Conservation (phyloP, 2,329 filamentous ascomycete genomes). For the Plectosphaerella plurivora region DNA sequence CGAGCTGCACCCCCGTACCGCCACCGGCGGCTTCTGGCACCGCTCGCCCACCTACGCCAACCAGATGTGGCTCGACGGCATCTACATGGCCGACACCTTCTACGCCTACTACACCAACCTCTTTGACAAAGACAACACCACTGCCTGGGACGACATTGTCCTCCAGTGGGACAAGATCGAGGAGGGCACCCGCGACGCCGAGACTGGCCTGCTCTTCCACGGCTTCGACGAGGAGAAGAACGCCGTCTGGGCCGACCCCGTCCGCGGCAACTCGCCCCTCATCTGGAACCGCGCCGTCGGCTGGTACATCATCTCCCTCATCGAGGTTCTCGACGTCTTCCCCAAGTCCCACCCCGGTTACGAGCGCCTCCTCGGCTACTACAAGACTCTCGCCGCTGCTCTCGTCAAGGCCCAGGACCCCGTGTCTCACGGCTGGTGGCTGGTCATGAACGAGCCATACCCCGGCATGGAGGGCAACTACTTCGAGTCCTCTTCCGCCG, state of each 20-base stretch:
- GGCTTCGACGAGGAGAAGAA: constrained; percentile 47
- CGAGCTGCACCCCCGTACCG: constrained; percentile 43
- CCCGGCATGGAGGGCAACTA: constrained; percentile 49
- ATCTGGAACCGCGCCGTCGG: constrained; percentile 49
- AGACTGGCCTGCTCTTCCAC: constrained; percentile 42
- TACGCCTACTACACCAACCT: constrained; percentile 33
- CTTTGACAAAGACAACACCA: constrained; percentile 30
- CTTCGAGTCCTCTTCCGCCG: constrained; percentile 54
- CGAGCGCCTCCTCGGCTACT: constrained; percentile 30
- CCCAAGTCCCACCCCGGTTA: constrained; percentile 30
- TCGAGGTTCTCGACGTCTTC: constrained; percentile 44
- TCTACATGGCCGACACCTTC: constrained; percentile 44
- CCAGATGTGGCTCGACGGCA: constrained; percentile 56
- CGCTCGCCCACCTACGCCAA: constrained; percentile 36
- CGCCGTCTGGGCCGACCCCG: constrained; percentile 45
- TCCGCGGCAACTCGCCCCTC: constrained; percentile 44
- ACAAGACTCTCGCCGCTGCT: constrained; percentile 33
- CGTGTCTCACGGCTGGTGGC: constrained; percentile 48
- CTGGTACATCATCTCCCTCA: constrained; percentile 49
- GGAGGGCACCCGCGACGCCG: constrained; percentile 30
- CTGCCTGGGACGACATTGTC: constrained; percentile 39
- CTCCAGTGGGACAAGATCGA: constrained; percentile 41
- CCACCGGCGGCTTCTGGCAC: constrained; percentile 52
- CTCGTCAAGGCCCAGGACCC: constrained; percentile 35
- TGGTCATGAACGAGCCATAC: constrained; percentile 48